Evolutionary conservation across 1,284 basidiomycete species (phyloP).

Genomic region (Malassezia slooffiae): DNA sequence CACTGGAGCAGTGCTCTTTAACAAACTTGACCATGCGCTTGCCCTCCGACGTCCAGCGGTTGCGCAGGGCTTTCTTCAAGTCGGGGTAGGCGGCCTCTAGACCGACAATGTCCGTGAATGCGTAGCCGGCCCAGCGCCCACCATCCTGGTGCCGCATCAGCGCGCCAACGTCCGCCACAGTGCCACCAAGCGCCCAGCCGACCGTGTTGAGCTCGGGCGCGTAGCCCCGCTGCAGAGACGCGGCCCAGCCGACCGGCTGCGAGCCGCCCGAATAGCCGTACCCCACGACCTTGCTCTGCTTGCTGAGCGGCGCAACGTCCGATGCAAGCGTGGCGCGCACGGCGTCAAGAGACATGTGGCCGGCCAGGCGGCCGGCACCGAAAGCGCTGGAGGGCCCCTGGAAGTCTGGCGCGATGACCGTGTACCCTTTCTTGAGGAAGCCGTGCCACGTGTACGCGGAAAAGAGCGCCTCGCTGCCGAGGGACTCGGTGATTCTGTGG

Average conservation of each 20-base stretch:
- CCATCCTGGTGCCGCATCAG: neutral
- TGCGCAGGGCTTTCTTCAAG: conserved; percentile 14
- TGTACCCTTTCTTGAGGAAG: conserved; percentile 20
- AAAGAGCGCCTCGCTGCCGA: neutral
- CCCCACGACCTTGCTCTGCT: conserved; percentile 15
- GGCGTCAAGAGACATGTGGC: conserved; percentile 22
- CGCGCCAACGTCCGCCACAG: conserved; percentile 19
- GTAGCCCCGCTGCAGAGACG: conserved; percentile 15
- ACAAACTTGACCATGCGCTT: conserved; percentile 7
- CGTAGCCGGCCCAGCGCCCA: neutral
- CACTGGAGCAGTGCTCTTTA: conserved; percentile 16
- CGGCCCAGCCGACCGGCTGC: conserved; percentile 22
- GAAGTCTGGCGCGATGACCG: conserved; percentile 29
- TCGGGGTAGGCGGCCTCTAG: conserved; percentile 26
- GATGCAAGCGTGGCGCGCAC: conserved; percentile 17
- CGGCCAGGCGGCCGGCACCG: conserved; percentile 25
- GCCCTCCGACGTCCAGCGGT: conserved; percentile 17
- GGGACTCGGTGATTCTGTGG: conserved; percentile 13
- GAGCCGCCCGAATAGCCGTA: conserved; percentile 31
- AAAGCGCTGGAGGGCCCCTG: conserved; percentile 22
- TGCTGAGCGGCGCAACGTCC: conserved; percentile 3
- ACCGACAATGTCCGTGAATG: conserved; percentile 7
- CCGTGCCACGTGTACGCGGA: neutral
- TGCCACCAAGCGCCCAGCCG: conserved; percentile 29
- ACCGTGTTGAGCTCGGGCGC: conserved; percentile 24